Conservation (phyloP, 2,329 filamentous ascomycete species). For the Botrytis porri region DNA sequence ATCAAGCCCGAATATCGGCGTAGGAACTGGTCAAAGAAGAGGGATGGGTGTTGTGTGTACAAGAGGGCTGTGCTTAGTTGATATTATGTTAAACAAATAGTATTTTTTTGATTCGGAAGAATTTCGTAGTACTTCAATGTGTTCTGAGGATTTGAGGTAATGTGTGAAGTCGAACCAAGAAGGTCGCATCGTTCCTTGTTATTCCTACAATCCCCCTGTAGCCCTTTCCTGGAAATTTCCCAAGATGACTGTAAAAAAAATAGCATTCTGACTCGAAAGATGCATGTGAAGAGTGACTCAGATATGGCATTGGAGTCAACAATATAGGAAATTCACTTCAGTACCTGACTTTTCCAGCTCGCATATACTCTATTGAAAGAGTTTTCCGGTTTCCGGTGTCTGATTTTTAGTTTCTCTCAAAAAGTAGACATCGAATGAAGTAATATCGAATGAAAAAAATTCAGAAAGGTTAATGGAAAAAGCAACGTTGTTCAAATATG, state of each 20-base stretch:
- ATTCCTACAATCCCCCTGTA: not conserved
- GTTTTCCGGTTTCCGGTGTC: no score
- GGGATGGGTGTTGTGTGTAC: no score
- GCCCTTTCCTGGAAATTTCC: accelerated
- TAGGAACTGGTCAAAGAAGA: not conserved
- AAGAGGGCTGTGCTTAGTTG: not conserved
- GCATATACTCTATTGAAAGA: no score
- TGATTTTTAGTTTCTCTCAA: no score
- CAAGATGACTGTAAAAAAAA: not conserved
- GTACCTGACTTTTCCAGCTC: no score
- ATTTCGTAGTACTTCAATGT: not conserved
- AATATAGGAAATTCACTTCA: no score
- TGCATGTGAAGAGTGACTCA: not conserved
- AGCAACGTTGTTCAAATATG: no score
- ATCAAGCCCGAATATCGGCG: not conserved
- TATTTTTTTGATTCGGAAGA: not conserved
- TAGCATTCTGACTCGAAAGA: not conserved
- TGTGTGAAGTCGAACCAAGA: not conserved
- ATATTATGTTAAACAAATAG: not conserved
- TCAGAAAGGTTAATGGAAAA: no score
- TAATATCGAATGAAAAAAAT: no score
- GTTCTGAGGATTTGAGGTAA: not conserved
- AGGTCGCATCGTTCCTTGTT: not conserved
- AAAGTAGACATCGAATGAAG: no score
- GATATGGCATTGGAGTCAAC: not conserved